Conservation (phyloP, 1,284 basidiomycete species). For the Fomitopsis pinicola region DNA sequence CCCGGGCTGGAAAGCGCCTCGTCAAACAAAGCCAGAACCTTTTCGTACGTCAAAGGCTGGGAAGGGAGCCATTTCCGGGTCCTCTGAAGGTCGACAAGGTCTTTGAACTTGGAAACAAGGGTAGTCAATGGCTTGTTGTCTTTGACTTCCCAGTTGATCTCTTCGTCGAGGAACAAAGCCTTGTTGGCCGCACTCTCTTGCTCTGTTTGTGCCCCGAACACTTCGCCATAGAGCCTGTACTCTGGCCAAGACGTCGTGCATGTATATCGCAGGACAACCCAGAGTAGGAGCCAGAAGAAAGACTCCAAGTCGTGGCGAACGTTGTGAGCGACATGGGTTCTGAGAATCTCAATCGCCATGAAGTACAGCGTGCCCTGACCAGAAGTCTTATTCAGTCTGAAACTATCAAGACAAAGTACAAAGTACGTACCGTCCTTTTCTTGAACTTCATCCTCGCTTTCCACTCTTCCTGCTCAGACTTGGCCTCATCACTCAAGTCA, state of each 20-base stretch:
- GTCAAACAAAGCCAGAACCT: conserved; percentile 6
- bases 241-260: too few relatives aligned
- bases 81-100: neutral
- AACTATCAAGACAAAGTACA: too few relatives aligned
- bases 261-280: conserved; percentile 12
- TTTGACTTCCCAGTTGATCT: neutral
- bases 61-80: neutral
- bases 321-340: neutral
- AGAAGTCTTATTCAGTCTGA: too few relatives aligned
- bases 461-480: too few relatives aligned
- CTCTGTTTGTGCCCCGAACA: too few relatives aligned
- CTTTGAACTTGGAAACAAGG: neutral
- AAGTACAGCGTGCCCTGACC: conserved; percentile 12
- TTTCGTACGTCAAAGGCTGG: neutral
- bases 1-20: neutral
- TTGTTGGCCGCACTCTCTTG: neutral
- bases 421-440: conserved; percentile 5
- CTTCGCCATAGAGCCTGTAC: neutral
- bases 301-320: neutral
- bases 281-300: conserved; percentile 12
- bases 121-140: conserved; percentile 7
- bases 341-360: conserved; percentile 8
- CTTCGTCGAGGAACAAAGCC: neutral
- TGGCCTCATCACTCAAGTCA: neutral
- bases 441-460: neutral